These are phyloP conservation scores for Lentinula sp. DNA, from an alignment of 768 basidiomycete genomes.

Conservation along the genomic window DNA sequence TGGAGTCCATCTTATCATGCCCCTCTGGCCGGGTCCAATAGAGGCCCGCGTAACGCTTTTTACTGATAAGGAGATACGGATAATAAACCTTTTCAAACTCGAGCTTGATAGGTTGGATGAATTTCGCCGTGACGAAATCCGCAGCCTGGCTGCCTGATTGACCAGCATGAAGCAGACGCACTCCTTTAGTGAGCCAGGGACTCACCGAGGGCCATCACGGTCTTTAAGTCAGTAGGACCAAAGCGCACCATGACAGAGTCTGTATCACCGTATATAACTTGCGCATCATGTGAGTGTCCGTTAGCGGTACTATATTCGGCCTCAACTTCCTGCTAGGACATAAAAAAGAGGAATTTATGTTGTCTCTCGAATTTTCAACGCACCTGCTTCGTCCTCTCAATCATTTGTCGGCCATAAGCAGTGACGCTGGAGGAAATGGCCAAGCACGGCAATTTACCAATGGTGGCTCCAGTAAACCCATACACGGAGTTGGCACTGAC, in stretches of 20 bases:
- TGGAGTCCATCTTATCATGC: slow-evolving; percentile 99
- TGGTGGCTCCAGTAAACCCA: slow-evolving; percentile 96
- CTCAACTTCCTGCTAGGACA: slow-evolving; percentile 68
- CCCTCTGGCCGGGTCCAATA: slow-evolving; percentile 97
- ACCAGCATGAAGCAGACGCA: neutral
- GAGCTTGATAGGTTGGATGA: slow-evolving; percentile 93
- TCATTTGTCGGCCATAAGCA: slow-evolving; percentile 98
- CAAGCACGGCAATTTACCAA: slow-evolving; percentile 94
- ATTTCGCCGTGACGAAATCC: slow-evolving; percentile 82
- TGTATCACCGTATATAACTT: slow-evolving; percentile 97
- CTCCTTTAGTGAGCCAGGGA: neutral
- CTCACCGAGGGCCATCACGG: slow-evolving; percentile 87
- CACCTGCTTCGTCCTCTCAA: slow-evolving; percentile 91
- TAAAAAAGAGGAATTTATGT: neutral
- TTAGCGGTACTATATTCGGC: slow-evolving; percentile 80
- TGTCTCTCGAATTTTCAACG: slow-evolving; percentile 11
- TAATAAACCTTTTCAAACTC: slow-evolving; percentile 99
- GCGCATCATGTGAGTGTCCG: slow-evolving; percentile 80
- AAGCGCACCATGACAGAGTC: slow-evolving; percentile 99
- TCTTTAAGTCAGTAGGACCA: slow-evolving; percentile 79
- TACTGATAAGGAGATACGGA: slow-evolving; percentile 95
- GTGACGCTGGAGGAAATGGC: slow-evolving; percentile 94
- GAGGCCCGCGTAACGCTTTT: slow-evolving; percentile 96
- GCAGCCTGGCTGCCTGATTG: slow-evolving; percentile 84
- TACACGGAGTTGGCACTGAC: slow-evolving; percentile 99